A percentile compares a stretch with the other conserved stretches of the same genome.
Evolutionary conservation across 2,329 filamentous ascomycete species (phyloP).

Genomic region (Fusarium clavum): DNA sequence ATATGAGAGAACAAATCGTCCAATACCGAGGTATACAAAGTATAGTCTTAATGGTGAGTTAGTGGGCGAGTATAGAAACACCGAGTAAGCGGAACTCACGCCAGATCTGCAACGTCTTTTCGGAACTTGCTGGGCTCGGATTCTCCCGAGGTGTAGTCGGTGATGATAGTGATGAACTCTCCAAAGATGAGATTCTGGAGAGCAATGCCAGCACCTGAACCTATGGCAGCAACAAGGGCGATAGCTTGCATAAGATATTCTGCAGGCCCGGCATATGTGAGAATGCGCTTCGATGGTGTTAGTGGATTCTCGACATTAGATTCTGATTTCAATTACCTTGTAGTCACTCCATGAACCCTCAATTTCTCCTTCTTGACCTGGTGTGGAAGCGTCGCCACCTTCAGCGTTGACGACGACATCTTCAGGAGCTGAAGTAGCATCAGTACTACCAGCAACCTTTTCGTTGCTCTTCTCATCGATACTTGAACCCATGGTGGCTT

Average conservation of each 20-base stretch:
- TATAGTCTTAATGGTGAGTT: conserved; percentile 56
- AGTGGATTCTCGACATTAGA: neutral
- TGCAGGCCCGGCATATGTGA: conserved; percentile 45
- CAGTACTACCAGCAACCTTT: conserved; percentile 11
- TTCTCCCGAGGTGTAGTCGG: conserved; percentile 47
- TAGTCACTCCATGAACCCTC: conserved; percentile 41
- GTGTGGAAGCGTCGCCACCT: neutral
- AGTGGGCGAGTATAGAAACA: conserved; percentile 39
- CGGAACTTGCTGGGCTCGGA: conserved; percentile 47
- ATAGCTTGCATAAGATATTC: conserved; percentile 48
- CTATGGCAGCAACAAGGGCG: conserved; percentile 50
- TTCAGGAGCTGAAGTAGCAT: conserved; percentile 16
- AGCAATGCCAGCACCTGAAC: conserved; percentile 53
- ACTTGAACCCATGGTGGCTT: conserved; percentile 25
- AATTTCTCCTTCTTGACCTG: conserved; percentile 27
- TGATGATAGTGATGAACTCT: conserved; percentile 52
- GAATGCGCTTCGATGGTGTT: conserved; percentile 47
- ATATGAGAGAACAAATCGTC: conserved; percentile 63
- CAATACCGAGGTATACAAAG: conserved; percentile 69
- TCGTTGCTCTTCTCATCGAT: conserved; percentile 34
- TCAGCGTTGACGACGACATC: conserved; percentile 15
- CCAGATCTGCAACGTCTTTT: conserved; percentile 47
- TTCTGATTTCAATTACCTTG: conserved; percentile 23
- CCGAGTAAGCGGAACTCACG: conserved; percentile 50
- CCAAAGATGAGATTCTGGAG: conserved; percentile 56